Percentiles rank a stretch among this genome's conserved stretches.
These are phyloP conservation scores for Litchi chinensis DNA, from an alignment of 345 rosid species.

Conservation along the genomic window DNA sequence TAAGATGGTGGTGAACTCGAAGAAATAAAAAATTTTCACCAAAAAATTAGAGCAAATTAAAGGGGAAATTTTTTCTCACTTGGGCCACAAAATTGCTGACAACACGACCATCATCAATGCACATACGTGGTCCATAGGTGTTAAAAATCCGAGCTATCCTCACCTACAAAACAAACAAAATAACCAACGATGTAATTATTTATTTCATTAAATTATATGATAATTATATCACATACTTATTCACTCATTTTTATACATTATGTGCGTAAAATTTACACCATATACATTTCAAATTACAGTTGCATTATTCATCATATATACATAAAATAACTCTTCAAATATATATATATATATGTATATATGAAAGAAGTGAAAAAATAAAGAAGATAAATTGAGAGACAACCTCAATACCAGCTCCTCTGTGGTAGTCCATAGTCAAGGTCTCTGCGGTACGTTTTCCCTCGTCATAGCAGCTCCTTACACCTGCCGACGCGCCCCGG, in stretches of 20 bases:
- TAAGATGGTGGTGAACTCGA: too few relatives aligned
- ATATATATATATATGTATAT: neutral
- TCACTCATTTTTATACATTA: too few relatives aligned
- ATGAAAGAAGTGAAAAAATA: neutral
- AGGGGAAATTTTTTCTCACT: slow-evolving; percentile 29
- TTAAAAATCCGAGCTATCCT: slow-evolving; percentile 85
- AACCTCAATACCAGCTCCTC: slow-evolving; percentile 78
- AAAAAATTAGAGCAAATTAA: neutral
- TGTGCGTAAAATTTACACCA: too few relatives aligned
- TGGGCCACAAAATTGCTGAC: slow-evolving; percentile 91
- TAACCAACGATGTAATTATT: neutral
- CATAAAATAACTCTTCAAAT: too few relatives aligned
- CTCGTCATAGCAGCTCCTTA: slow-evolving; percentile 84
- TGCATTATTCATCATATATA: too few relatives aligned
- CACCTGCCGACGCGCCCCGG: slow-evolving; percentile 40
- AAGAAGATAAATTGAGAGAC: neutral
- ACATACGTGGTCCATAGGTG: slow-evolving; percentile 90
- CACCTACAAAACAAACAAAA: slow-evolving; percentile 39
- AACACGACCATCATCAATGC: slow-evolving; percentile 87
- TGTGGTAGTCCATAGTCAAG: slow-evolving; percentile 77
- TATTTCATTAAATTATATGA: neutral
- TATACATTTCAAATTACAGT: too few relatives aligned
- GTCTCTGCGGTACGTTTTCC: slow-evolving; percentile 92
- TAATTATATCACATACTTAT: too few relatives aligned
- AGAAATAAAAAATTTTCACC: neutral